Evolutionary conservation across 2,329 filamentous ascomycete species (phyloP).

Genomic region (Calonectria fujianensis): DNA sequence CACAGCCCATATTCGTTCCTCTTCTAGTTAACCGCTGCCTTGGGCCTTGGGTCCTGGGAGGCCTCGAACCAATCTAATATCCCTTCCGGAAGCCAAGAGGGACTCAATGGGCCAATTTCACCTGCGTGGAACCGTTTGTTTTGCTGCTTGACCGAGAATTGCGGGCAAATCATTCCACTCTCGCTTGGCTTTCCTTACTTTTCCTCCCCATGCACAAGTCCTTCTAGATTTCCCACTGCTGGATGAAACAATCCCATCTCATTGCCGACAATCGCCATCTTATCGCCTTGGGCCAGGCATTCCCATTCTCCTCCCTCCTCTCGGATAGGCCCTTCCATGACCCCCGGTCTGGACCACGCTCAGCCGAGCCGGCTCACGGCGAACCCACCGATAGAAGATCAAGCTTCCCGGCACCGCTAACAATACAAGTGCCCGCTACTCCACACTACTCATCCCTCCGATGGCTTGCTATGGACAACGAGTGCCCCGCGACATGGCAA

Average conservation of each 20-base stretch:
- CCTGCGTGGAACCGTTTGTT: constrained; percentile 22
- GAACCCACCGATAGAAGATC: constrained; percentile 15
- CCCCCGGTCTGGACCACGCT: constrained; percentile 15
- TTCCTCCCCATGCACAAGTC: constrained; percentile 8
- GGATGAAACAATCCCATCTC: not conserved
- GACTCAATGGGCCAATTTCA: constrained; percentile 8
- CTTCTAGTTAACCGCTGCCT: not conserved
- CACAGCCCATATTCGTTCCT: not conserved
- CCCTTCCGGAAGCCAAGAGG: constrained; percentile 22
- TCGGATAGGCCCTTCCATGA: not conserved
- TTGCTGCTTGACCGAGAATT: constrained; percentile 21
- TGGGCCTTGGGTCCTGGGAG: constrained; percentile 2
- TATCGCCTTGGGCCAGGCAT: not conserved
- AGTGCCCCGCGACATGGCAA: constrained; percentile 26
- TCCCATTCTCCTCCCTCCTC: not conserved
- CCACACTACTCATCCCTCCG: constrained; percentile 6
- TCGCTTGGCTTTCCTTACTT: constrained; percentile 25
- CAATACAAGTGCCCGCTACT: constrained; percentile 21
- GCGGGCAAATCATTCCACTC: constrained; percentile 32
- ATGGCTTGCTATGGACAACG: constrained; percentile 25
- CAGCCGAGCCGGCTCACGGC: not conserved
- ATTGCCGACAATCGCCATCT: constrained; percentile 1
- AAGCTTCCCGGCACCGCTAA: constrained; percentile 25
- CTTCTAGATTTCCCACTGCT: not conserved
- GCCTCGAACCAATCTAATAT: constrained; percentile 26